Evolutionary conservation across 768 basidiomycete genomes (phyloP), one percentile per base, ranked within the genome.

Genomic region (Lactarius akahatsu): DNA sequence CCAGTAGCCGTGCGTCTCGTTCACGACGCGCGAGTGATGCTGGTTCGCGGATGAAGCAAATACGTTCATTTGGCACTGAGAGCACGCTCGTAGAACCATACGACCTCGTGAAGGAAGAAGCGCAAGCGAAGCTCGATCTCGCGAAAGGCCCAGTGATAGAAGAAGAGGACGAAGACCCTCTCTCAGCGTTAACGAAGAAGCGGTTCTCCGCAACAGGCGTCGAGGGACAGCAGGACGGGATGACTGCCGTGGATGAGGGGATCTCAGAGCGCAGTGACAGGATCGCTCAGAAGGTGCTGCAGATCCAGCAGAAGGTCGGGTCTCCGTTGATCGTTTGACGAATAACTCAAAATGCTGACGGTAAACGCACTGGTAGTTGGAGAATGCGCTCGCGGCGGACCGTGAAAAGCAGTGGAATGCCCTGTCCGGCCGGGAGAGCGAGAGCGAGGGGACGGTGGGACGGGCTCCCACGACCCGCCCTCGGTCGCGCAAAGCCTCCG

Each of bases 291-390:
- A 93, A 94, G 76, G 91, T 97, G 56, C 73, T 90, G 57, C 86
- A 90, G 76, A 96, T 97, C 65, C 94, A 96, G 78, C 87, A 91
- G 70, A 96, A 96, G 86, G 94, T 94, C 54, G 62, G 80, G 76
- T 30, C 38, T n/a, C 58, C 4, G 8, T 61, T 60, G 20, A n/a
- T n/a, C 30, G n/a, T 45, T 28, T 26, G 2, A 59, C 50, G 54
- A 13, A 43, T 20, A 30, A 23, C 7, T n/a, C 16, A 3, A 18
- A 18, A 36, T 20, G 36, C 62, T 71, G 56, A 68, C 43, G 7
- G 40, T 38, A 20, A 20, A 20, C 68, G 30, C 59, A 10, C 40
- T 23, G 23, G n/a, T 67, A 94, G 92, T 80, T 95, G 63, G 93
- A 94, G 75, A 82, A 80, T 43, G 92, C 92, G 4, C 77, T 94